Conservation (phyloP, 805 yeast species). For the Jamesozyma hellenica region DNA sequence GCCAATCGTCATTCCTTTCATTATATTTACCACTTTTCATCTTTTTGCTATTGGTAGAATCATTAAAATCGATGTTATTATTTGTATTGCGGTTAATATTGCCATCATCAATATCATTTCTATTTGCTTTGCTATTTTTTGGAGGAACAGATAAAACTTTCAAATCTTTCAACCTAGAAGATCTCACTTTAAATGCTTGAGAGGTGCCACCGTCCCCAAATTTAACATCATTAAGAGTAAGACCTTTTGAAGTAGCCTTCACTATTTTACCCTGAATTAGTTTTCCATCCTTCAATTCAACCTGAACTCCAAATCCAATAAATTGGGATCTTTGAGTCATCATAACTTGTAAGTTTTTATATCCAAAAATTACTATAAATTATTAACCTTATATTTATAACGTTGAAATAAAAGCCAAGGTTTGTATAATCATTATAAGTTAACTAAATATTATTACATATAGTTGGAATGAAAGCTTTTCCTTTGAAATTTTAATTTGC, state of each 20-base stretch:
- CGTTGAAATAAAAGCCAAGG: no score
- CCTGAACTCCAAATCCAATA: slow-evolving; percentile 38
- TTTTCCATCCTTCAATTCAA: slow-evolving; percentile 35
- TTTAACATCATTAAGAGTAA: slow-evolving; percentile 32
- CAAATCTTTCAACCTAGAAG: slow-evolving; percentile 29
- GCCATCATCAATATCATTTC: neutral
- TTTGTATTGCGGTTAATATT: slow-evolving; percentile 11
- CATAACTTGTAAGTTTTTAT: neutral
- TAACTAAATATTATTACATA: no score
- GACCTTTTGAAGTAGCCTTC: slow-evolving; percentile 33
- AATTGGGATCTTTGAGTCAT: slow-evolving; percentile 31
- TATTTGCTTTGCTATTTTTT: slow-evolving; percentile 5
- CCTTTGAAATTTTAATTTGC: no score
- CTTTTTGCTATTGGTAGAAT: slow-evolving; percentile 27
- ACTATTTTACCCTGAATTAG: slow-evolving; percentile 34
- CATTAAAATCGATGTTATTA: slow-evolving; percentile 3
- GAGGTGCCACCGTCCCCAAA: slow-evolving; percentile 26
- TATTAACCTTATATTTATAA: no score
- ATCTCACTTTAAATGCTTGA: slow-evolving; percentile 27
- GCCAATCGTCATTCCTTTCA: slow-evolving; percentile 31
- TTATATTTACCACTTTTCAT: slow-evolving; percentile 17
- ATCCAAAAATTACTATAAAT: no score
- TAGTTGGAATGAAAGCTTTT: no score
- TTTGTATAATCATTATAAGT: no score
- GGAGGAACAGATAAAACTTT: slow-evolving; percentile 22